A percentile compares a stretch with the other conserved stretches of the same genome.
These are phyloP conservation scores for Syzygium malaccense DNA, from an alignment of 441 rosid genomes.

Conservation along the genomic window DNA sequence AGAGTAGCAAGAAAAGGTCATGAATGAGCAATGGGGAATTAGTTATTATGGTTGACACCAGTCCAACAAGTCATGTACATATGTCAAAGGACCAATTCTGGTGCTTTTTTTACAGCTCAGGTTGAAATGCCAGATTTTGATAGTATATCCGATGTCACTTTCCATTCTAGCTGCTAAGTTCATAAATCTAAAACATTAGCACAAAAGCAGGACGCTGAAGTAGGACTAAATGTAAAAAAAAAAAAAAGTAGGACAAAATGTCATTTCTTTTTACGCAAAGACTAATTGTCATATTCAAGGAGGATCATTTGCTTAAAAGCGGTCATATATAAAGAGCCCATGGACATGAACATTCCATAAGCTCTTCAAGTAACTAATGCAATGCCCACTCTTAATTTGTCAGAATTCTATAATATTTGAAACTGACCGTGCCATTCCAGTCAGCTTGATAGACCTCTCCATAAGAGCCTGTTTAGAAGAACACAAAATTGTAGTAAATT, in stretches of 20 bases:
- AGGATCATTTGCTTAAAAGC: background rate
- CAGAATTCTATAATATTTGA: background rate
- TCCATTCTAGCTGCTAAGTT: background rate
- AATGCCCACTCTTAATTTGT: background rate
- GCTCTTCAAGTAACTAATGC: background rate
- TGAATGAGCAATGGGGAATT: background rate
- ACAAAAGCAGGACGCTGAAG: background rate
- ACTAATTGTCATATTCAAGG: background rate
- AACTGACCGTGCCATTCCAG: constrained; percentile 96
- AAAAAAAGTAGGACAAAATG: background rate
- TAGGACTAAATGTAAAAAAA: background rate
- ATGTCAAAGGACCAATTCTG: background rate
- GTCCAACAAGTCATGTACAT: background rate
- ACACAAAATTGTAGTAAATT: background rate
- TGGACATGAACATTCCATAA: background rate
- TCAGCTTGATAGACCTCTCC: constrained; percentile 99
- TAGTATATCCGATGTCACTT: background rate
- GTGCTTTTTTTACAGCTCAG: background rate
- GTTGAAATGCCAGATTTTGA: background rate
- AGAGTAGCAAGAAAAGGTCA: background rate
- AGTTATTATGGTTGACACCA: background rate
- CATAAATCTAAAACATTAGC: background rate
- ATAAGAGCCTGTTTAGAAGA: constrained; percentile 71
- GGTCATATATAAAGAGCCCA: background rate
- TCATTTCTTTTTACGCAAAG: background rate